Percentiles rank a stretch among this genome's conserved stretches.
Evolutionary conservation across 805 yeast genomes (phyloP).

Genomic region (Ogataea neopini): DNA sequence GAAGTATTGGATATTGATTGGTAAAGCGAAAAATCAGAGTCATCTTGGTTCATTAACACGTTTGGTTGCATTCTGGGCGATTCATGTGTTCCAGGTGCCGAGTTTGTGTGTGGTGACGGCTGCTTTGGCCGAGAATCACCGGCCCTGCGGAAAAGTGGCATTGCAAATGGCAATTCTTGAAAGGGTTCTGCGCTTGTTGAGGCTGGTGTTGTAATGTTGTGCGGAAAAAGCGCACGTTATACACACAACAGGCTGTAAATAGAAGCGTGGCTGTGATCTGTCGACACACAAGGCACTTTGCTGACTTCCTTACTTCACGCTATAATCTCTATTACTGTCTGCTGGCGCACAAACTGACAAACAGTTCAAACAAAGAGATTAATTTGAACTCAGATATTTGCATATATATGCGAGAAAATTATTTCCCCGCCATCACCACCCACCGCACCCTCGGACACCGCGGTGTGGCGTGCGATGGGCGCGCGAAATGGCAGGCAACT

Average conservation of each 20-base stretch:
- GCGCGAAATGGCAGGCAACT: no score
- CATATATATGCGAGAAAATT: neutral
- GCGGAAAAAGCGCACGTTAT: conserved; percentile 2
- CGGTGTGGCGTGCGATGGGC: no score
- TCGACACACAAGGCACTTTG: conserved; percentile 1
- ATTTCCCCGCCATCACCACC: neutral
- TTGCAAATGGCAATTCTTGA: neutral
- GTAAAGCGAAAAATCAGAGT: conserved; percentile 29
- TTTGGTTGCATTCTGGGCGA: conserved; percentile 19
- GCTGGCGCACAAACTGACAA: neutral
- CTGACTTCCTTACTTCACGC: neutral
- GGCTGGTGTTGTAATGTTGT: neutral
- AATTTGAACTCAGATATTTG: neutral
- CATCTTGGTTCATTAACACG: conserved; percentile 22
- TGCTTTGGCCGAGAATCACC: conserved; percentile 8
- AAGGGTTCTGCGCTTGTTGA: conserved; percentile 1
- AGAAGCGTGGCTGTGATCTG: conserved; percentile 2
- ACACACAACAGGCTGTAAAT: conserved; percentile 7
- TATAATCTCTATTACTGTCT: conserved; percentile 1
- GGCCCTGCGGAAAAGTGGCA: conserved; percentile 23
- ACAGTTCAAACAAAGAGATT: neutral
- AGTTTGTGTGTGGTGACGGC: neutral
- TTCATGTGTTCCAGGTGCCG: neutral
- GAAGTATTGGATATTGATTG: conserved; percentile 26
- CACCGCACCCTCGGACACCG: no score